Percentiles rank a stretch among this genome's conserved stretches.
These are phyloP conservation scores for Tetrahymena malaccensis DNA, from an alignment of 73 alveolate species.

Conservation along the genomic window DNA sequence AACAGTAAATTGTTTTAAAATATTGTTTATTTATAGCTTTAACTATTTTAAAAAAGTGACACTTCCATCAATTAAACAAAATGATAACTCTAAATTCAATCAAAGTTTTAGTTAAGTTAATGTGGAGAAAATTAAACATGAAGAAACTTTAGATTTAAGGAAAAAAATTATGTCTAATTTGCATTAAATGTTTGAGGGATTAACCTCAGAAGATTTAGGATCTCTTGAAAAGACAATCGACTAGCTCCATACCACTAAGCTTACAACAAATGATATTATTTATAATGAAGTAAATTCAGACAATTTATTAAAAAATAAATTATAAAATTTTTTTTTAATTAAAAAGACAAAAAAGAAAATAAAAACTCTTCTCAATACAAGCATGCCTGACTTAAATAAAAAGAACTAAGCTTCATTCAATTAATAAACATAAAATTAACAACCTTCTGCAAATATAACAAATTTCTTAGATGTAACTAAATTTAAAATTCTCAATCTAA, in stretches of 20 bases:
- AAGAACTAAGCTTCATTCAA: not conserved
- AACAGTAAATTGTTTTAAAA: not conserved
- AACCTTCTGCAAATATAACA: not conserved
- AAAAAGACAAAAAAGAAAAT: not conserved
- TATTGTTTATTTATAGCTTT: not conserved
- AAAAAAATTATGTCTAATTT: not conserved
- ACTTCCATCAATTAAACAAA: not conserved
- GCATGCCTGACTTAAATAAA: not conserved
- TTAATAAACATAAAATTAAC: not conserved
- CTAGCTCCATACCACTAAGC: not conserved
- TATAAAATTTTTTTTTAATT: not conserved
- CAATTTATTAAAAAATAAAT: too few species aligned
- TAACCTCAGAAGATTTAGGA: not conserved
- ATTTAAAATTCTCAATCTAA: not conserved
- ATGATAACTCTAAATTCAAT: not conserved
- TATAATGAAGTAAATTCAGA: not conserved
- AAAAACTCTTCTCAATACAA: not conserved
- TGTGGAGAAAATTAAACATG: not conserved
- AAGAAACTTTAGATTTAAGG: not conserved
- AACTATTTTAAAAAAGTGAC: not conserved
- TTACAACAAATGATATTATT: not conserved
- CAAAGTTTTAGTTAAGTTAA: not conserved
- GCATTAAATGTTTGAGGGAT: not conserved
- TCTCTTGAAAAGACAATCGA: not conserved
- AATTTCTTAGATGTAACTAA: not conserved